Evolutionary conservation across 306 rosid species (phyloP), one percentile per base, ranked within the genome.

Genomic region (Delonix regia): DNA sequence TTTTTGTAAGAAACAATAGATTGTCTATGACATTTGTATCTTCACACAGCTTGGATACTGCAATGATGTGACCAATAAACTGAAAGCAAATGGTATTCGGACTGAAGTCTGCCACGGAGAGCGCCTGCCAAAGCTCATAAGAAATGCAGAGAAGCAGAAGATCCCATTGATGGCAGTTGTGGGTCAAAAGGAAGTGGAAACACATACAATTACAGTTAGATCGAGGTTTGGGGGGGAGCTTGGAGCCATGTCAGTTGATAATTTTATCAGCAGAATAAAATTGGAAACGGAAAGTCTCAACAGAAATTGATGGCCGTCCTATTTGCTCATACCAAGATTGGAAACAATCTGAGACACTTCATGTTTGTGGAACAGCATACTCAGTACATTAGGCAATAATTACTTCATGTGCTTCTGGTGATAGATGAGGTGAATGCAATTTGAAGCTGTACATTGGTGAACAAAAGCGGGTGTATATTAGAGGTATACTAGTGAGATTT

Each of bases 151-250:
- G 86, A 93, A 89, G 74, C 98, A 89, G 87, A 93, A 82, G 81
- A 84, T 93, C 70, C 99, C 99, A 24, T 80, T 95, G 56, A 95
- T 95, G 99, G 99, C 93, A 34, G 99, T 95, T 80, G 98, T 91
- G 11, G 99, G 99, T 2, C 38, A 92, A 48, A 91, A 93, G 88
- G 99, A 95, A 86, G 87, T 90, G 36, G 99, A 95, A 83, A 87
- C 88, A 11, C 55, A 82, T 25, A 83, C 94, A 7, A 90, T 95
- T 60, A 93, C 99, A 1, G 88, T 95, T 72, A 82, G 99, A 84
- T 87, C 97, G 47, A 90, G 99, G 84, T 91, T 84, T 59, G 96
- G 92, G 2, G 99, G 97, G 62, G 98, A 91, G 85, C 81, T 90
- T 25, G 99, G 98, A 55, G 90, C 92, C 73, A 85, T 91, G 93